A percentile compares a stretch with the other conserved stretches of the same genome.
Conservation (phyloP, 2,329 filamentous ascomycete genomes). For the Alternaria novae-zelandiae region DNA sequence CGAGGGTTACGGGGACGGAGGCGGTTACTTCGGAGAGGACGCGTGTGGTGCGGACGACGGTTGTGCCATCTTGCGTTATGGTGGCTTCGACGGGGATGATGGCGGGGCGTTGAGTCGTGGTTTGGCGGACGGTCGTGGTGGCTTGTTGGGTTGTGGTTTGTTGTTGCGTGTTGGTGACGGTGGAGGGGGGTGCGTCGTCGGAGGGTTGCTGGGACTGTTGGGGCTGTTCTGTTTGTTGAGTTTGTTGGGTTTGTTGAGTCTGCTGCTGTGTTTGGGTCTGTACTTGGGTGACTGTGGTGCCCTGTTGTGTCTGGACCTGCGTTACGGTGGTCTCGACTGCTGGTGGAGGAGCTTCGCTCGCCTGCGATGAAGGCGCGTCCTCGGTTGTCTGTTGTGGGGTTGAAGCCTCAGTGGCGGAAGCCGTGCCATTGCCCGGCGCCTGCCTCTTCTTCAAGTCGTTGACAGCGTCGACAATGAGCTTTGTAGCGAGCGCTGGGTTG, state of each 20-base stretch:
- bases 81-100: constrained; percentile 49
- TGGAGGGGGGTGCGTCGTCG: constrained; percentile 2
- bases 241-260: constrained; percentile 1
- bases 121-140: constrained; percentile 6
- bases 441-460: constrained; percentile 54
- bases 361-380: constrained; percentile 9
- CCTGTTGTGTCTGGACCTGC: neutral
- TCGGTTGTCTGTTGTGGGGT: constrained; percentile 8
- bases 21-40: constrained; percentile 51
- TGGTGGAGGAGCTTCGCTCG: constrained; percentile 7
- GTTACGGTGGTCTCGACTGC: constrained; percentile 3
- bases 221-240: neutral
- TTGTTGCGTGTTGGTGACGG: neutral
- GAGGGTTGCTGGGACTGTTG: neutral
- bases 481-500: constrained; percentile 67
- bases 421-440: constrained; percentile 34
- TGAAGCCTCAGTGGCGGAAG: constrained; percentile 1
- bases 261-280: constrained; percentile 1
- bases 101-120: constrained; percentile 25
- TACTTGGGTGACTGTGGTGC: neutral
- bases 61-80: constrained; percentile 48
- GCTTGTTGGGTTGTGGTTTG: neutral
- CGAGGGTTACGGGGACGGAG: constrained; percentile 47
- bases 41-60: constrained; percentile 46
- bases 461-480: constrained; percentile 69